A percentile compares a stretch with the other conserved stretches of the same genome.
Evolutionary conservation across 108 stramenopile genomes (phyloP).

Genomic region (Fragilariopsis cylindrus): DNA sequence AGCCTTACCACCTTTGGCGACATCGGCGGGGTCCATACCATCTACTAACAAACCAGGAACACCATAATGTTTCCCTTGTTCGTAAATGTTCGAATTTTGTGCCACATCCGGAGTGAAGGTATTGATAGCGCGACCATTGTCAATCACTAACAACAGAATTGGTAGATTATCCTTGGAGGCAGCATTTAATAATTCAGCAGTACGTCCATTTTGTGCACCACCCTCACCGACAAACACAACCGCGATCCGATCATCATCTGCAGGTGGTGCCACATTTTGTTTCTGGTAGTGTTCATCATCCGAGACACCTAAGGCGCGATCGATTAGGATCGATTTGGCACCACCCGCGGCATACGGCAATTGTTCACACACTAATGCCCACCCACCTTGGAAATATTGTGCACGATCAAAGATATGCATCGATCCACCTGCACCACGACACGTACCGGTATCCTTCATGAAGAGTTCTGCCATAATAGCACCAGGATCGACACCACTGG

Average conservation of each 20-base stretch:
- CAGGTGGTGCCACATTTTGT: conserved; percentile 79
- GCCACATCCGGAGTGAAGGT: conserved; percentile 98
- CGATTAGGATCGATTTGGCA: conserved; percentile 93
- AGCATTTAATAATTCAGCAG: conserved; percentile 94
- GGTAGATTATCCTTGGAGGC: conserved; percentile 97
- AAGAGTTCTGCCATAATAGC: conserved; percentile 97
- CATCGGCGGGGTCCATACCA: conserved; percentile 90
- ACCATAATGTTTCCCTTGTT: conserved; percentile 95
- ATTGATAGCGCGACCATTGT: conserved; percentile 98
- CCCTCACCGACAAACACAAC: conserved; percentile 97
- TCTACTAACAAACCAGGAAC: conserved; percentile 93
- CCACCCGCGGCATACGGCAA: conserved; percentile 96
- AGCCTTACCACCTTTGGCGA: conserved; percentile 94
- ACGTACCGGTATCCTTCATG: conserved; percentile 97
- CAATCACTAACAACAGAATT: conserved; percentile 91
- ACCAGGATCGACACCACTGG: conserved; percentile 88
- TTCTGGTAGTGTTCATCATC: conserved; percentile 74
- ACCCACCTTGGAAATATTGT: conserved; percentile 96
- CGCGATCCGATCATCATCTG: conserved; percentile 89
- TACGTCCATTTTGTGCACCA: conserved; percentile 95
- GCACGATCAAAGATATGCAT: conserved; percentile 98
- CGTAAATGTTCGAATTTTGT: conserved; percentile 87
- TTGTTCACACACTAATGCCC: conserved; percentile 97
- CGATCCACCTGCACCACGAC: conserved; percentile 96
- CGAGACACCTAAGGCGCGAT: conserved; percentile 87